These are phyloP conservation scores for Aspergillus udagawae DNA, from an alignment of 2,329 filamentous ascomycete species.

Conservation along the genomic window DNA sequence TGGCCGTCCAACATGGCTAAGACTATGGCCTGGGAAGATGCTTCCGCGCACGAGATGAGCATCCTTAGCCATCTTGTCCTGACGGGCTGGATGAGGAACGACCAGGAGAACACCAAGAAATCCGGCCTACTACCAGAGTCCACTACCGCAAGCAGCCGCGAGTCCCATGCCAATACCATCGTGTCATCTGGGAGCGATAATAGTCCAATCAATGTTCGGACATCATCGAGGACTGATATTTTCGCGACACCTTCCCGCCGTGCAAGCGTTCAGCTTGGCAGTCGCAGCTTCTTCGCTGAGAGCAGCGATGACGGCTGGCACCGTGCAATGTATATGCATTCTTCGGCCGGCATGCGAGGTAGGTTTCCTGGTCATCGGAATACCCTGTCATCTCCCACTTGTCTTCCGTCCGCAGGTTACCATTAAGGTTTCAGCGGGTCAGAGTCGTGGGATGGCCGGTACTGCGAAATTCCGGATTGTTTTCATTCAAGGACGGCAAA, in stretches of 20 bases:
- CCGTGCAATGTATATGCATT: conserved; percentile 10
- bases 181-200: conserved; percentile 1
- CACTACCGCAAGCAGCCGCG: not conserved
- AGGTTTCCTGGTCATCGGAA: conserved; percentile 14
- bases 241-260: conserved; percentile 12
- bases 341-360: conserved; percentile 2
- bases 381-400: conserved; percentile 21
- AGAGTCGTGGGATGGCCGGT: not conserved
- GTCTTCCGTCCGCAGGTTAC: conserved; percentile 10
- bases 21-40: conserved; percentile 16
- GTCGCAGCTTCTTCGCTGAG: not conserved
- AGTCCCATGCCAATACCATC: not conserved
- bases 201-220: conserved; percentile 2
- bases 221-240: conserved; percentile 2
- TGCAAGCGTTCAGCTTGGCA: conserved; percentile 7
- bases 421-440: not conserved
- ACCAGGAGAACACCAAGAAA: conserved; percentile 5
- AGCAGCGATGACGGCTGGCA: conserved; percentile 8
- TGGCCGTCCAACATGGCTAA: conserved; percentile 18
- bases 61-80: conserved; percentile 19
- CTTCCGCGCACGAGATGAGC: conserved; percentile 20
- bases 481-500: not conserved
- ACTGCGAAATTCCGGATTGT: not conserved
- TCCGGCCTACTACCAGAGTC: not conserved
- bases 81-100: conserved; percentile 14